These are phyloP conservation scores for Ogataea trehalophila DNA, from an alignment of 805 yeast species.

Conservation along the genomic window DNA sequence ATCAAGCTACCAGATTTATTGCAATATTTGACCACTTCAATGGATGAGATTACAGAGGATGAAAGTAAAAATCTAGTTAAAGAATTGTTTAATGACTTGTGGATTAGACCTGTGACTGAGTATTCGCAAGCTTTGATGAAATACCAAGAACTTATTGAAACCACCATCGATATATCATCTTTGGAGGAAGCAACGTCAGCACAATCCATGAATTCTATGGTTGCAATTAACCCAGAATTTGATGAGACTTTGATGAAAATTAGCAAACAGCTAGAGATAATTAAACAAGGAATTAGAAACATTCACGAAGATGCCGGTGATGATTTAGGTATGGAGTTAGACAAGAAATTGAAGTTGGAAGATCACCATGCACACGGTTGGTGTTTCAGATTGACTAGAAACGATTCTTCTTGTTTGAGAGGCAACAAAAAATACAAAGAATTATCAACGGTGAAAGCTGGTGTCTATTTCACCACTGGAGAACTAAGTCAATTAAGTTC, in stretches of 20 bases:
- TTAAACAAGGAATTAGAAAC: constrained; percentile 49
- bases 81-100: constrained; percentile 41
- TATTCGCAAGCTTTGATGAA: constrained; percentile 51
- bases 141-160: constrained; percentile 81
- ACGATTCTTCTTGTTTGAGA: constrained; percentile 78
- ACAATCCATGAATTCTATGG: constrained; percentile 31
- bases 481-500: constrained; percentile 55
- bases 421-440: constrained; percentile 61
- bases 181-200: constrained; percentile 67
- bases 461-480: constrained; percentile 82
- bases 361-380: constrained; percentile 86
- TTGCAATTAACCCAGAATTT: constrained; percentile 83
- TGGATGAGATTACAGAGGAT: constrained; percentile 28
- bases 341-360: constrained; percentile 85
- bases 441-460: constrained; percentile 89
- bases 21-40: constrained; percentile 42
- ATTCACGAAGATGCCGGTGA: constrained; percentile 65
- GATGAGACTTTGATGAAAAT: constrained; percentile 69
- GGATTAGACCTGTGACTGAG: constrained; percentile 54
- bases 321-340: constrained; percentile 75
- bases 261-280: constrained; percentile 49
- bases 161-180: constrained; percentile 84
- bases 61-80: constrained; percentile 20
- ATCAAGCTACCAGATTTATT: constrained; percentile 65
- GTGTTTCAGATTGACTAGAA: constrained; percentile 90